phyloP scores from a whole-genome alignment of 1,139 yeast genomes.

The Sugiyamaella grinbergsii region DNA sequence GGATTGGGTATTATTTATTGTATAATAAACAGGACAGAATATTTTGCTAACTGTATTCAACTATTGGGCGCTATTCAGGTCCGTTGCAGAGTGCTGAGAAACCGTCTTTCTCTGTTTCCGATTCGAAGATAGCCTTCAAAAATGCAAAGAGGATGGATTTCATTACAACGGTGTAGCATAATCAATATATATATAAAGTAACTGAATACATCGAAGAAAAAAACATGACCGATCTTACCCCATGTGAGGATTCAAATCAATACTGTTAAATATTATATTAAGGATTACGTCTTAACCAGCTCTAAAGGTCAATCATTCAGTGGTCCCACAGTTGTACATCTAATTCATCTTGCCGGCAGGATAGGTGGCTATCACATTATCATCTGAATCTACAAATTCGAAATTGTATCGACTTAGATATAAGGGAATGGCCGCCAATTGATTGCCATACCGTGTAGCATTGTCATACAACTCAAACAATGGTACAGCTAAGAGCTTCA shows the following conservation, averaged over 20 bases:
- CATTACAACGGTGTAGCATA: too few species aligned
- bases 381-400: slow-evolving; percentile 40
- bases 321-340: too few species aligned
- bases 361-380: slow-evolving; percentile 32
- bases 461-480: slow-evolving; percentile 44
- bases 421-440: slow-evolving; percentile 41
- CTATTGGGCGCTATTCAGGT: not conserved
- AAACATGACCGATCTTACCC: too few species aligned
- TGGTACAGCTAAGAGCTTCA: slow-evolving; percentile 43
- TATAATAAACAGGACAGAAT: not conserved
- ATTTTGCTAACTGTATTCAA: not conserved
- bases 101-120: not conserved
- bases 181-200: too few species aligned
- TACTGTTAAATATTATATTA: too few species aligned
- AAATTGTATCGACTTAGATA: slow-evolving; percentile 42
- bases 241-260: too few species aligned
- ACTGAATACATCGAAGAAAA: too few species aligned
- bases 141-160: too few species aligned
- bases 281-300: too few species aligned
- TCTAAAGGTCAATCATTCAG: too few species aligned
- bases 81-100: too few species aligned
- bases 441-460: slow-evolving; percentile 40
- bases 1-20: not conserved
- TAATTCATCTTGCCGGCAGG: slow-evolving; percentile 19
- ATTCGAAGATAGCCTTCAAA: not conserved